Evolutionary conservation across 768 basidiomycete genomes (phyloP).

Genomic region (Panellus pusillus): DNA sequence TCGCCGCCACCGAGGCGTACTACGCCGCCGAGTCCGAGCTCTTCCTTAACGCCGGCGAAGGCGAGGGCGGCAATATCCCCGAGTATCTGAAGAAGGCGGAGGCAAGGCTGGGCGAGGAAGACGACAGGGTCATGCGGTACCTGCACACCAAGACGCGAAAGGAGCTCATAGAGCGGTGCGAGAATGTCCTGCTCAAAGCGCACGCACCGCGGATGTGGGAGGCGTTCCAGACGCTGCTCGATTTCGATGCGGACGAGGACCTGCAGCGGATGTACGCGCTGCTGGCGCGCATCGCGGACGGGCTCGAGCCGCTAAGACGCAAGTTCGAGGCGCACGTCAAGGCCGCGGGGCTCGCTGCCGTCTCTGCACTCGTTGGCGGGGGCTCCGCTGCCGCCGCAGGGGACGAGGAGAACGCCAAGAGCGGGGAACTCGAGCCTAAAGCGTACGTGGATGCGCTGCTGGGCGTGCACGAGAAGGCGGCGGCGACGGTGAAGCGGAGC

Average conservation of each 20-base stretch:
- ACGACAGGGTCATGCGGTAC: conserved; percentile 94
- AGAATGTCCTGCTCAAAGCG: conserved; percentile 85
- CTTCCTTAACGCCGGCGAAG: conserved; percentile 54
- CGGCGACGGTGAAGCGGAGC: conserved; percentile 81
- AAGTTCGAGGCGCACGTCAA: conserved; percentile 96
- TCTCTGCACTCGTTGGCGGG: conserved; percentile 63
- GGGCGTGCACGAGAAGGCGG: conserved; percentile 91
- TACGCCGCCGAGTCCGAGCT: conserved; percentile 90
- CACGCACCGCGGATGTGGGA: conserved; percentile 88
- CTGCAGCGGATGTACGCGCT: conserved; percentile 93
- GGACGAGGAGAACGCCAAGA: conserved; percentile 46
- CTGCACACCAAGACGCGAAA: conserved; percentile 88
- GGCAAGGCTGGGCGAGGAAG: conserved; percentile 88
- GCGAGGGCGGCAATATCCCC: conserved; percentile 70
- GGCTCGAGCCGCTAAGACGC: conserved; percentile 86
- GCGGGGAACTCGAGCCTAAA: conserved; percentile 81
- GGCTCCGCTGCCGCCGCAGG: conserved; percentile 33
- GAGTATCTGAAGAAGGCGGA: conserved; percentile 97
- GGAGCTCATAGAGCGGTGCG: conserved; percentile 77
- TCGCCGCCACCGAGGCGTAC: conserved; percentile 84
- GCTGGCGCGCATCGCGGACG: conserved; percentile 87
- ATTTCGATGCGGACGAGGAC: conserved; percentile 93
- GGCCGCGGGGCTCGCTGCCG: conserved; percentile 77
- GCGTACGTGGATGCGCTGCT: conserved; percentile 92
- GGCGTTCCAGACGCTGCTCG: conserved; percentile 82